phyloP scores from a whole-genome alignment of 2,329 filamentous ascomycete genomes.

The Lecanosticta acicola region DNA sequence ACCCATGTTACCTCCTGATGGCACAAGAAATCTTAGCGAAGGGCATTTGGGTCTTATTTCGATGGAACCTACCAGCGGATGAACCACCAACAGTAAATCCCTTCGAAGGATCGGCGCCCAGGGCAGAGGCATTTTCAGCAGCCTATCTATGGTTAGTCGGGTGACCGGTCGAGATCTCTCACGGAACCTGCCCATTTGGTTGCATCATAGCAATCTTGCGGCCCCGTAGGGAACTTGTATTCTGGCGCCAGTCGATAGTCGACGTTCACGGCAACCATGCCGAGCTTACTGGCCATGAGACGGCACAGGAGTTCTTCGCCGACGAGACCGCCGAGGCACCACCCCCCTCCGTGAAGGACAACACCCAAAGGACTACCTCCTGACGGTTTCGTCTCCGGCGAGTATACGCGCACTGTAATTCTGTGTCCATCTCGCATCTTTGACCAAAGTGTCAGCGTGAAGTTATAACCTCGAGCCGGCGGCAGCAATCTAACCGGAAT shows the following conservation, averaged over 20 bases:
- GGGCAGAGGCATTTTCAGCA: conserved; percentile 35
- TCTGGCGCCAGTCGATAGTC: conserved; percentile 58
- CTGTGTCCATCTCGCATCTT: conserved; percentile 31
- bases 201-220: conserved; percentile 59
- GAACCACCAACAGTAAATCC: conserved; percentile 47
- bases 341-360: conserved; percentile 44
- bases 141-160: conserved; percentile 28
- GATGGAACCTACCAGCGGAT: conserved; percentile 30
- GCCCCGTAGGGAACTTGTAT: conserved; percentile 55
- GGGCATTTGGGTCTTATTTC: too few relatives aligned
- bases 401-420: conserved; percentile 28
- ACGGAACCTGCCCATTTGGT: conserved; percentile 49
- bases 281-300: conserved; percentile 3
- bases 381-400: conserved; percentile 19
- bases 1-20: conserved; percentile 37
- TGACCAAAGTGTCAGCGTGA: background rate
- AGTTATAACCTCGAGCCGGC: too few relatives aligned
- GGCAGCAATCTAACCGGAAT: conserved; percentile 22
- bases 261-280: conserved; percentile 51
- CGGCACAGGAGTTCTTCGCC: conserved; percentile 4
- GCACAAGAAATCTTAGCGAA: too few relatives aligned
- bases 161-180: background rate
- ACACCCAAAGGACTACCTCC: conserved; percentile 30
- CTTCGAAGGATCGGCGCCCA: conserved; percentile 37
- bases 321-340: conserved; percentile 38